These are phyloP conservation scores for Aspergillus indologenus DNA, from an alignment of 495 filamentous ascomycete genomes.

Conservation along the genomic window DNA sequence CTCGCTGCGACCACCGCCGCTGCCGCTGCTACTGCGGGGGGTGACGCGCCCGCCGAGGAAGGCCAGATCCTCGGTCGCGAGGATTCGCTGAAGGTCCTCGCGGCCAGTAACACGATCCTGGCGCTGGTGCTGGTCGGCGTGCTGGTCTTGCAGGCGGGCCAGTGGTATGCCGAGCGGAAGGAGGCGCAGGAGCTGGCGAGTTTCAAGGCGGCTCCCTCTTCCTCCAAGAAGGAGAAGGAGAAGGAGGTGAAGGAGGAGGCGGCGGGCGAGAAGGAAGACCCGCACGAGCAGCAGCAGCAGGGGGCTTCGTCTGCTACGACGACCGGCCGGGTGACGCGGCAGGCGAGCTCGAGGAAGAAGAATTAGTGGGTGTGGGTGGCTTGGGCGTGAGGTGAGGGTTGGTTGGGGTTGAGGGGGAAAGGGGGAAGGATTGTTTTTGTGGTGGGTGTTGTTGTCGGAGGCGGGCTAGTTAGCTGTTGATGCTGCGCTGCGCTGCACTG, in stretches of 20 bases:
- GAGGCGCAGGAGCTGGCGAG: constrained; percentile 74
- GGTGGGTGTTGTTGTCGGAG: no score
- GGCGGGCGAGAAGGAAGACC: constrained; percentile 6
- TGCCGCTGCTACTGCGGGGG: not conserved
- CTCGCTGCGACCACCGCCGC: constrained; percentile 14
- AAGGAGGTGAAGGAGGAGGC: constrained; percentile 19
- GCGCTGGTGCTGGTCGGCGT: constrained; percentile 89
- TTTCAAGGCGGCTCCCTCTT: constrained; percentile 28
- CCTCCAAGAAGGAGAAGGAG: constrained; percentile 43
- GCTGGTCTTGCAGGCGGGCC: constrained; percentile 88
- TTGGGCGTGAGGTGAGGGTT: no score
- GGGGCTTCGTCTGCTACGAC: not conserved
- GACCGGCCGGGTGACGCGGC: not conserved
- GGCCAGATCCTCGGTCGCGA: constrained; percentile 60
- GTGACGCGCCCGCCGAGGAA: constrained; percentile 11
- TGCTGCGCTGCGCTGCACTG: no score
- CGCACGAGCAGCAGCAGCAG: no score
- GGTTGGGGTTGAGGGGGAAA: no score
- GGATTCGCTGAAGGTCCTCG: constrained; percentile 83
- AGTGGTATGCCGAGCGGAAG: constrained; percentile 98
- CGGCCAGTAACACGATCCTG: constrained; percentile 94
- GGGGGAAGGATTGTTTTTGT: no score
- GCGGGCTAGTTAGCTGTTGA: no score
- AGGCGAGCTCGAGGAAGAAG: constrained; percentile 13
- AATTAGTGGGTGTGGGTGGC: constrained; percentile 7